Base-by-base conservation (phyloP, 2,329 filamentous ascomycete genomes). In the Claviceps purpurea region DNA sequence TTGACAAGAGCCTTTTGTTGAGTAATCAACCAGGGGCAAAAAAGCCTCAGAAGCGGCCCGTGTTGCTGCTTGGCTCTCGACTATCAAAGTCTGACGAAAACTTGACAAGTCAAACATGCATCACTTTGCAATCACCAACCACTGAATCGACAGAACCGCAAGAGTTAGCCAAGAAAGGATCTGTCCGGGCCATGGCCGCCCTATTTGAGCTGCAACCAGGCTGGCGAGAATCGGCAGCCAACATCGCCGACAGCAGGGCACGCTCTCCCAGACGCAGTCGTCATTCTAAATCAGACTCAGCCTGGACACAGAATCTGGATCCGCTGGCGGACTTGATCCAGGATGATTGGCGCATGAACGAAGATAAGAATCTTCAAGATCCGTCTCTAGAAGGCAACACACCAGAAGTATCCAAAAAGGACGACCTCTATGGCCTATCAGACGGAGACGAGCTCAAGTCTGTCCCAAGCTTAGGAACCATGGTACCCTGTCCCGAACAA, bases 121-220 rank as follows among this genome's bases (percentile, higher is more conserved):
- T 51, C 11, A 52, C 37, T 2, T 30, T 52, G 13, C 51, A 49
- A 7, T 46, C 50, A 0, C 47, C 50, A 3, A 48, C 50, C 2
- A 48, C 52, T 6, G 52, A 56, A 2, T 57, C 59, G 39, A 59
- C 54, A 14, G 49, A 59, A 39, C 53, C 56, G 2, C 57, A 56
- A 7, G 55, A 55, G 1, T 52, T 59, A 4, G 61, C 51, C 24
- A 71, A 63, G 22, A 56, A 52, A 54, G 59, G 61, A 20, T 61
- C 65, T 3, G 75, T 77, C 13, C 74, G 65, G 56, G 73, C 73
- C 2, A 76, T 79, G 67, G 70, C 75, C 4, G 75, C 75, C 39
- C 68, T 71, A 59, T 78, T 78, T 59, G 73, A 79, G 55, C 68
- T 58, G 7, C 58, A 59, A 14, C 16, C 54, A 57, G 7, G 34